Evolutionary conservation across 768 basidiomycete genomes (phyloP), one percentile per base, ranked within the genome.

Genomic region (Thelephora aurantiotincta): DNA sequence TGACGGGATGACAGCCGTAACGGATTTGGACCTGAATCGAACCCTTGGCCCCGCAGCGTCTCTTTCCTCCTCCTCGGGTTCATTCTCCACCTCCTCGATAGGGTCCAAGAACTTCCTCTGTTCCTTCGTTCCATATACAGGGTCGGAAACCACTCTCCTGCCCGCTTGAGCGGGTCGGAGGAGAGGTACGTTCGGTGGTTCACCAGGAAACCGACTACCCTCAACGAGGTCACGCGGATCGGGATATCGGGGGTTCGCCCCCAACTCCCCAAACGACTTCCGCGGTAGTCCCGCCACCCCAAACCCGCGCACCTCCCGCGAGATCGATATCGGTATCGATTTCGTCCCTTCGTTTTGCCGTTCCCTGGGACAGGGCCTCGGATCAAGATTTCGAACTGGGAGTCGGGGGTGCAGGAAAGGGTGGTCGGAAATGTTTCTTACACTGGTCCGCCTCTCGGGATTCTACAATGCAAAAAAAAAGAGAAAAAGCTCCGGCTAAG

Each of bases 351-450:
- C 26, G 5, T 30, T 30, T 9, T 30, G 26, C 9, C 26, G 26
- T 9, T 30, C 26, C 26, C 4, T 30, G 26, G 9, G 9, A 30
- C 26, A 9, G 26, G 26, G 26, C 5, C 26, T 18, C 7, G 38
- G 38, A 41, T 41, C 11, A 13, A 63, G 51, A 44, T 44, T 47
- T 23, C 19, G 19, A 13, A 45, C 38, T 16, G 56, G 57, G 0
- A 60, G 41, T 6, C 54, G 37, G 13, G 50, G 49, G 22, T 55
- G 47, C 35, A 68, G 61, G 50, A 66, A 68, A 0, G 64, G 56
- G 52, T 67, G 65, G 7, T 58, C 50, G 4, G 54, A 37, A 4
- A 65, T 50, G 6, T 52, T 54, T 18, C 58, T 50, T 9, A 62
- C 50, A 14, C 57, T 55, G 6, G 60, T 59, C 26, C 62, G 57